These are phyloP conservation scores for Linanthus parryae DNA, from an alignment of 148 eudicot species.

Conservation along the genomic window DNA sequence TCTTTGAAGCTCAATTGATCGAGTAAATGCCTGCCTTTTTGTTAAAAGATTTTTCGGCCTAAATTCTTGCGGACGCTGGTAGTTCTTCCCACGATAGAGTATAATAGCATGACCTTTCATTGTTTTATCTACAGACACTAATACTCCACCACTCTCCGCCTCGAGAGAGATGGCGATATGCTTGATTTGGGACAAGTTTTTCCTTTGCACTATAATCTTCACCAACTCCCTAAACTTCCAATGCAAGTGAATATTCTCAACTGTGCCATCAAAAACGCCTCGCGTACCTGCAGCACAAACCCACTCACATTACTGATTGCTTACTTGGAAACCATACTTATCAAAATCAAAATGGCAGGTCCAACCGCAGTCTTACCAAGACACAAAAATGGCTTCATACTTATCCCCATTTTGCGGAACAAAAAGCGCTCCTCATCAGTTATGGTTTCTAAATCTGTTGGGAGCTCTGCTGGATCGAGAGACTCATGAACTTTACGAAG, in stretches of 20 bases:
- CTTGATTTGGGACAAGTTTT: constrained; percentile 59
- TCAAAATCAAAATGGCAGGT: neutral
- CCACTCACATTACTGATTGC: constrained; percentile 9
- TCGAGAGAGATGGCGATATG: constrained; percentile 75
- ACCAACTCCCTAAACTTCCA: constrained; percentile 91
- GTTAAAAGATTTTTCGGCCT: constrained; percentile 73
- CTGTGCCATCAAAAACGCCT: constrained; percentile 74
- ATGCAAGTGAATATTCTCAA: constrained; percentile 85
- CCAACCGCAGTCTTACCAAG: constrained; percentile 40
- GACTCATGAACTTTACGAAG: constrained; percentile 59
- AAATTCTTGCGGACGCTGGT: constrained; percentile 45
- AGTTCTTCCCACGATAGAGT: constrained; percentile 92
- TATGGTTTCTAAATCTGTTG: constrained; percentile 78
- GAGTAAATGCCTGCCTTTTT: constrained; percentile 87
- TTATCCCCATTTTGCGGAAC: constrained; percentile 79
- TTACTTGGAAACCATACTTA: neutral
- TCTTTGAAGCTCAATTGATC: constrained; percentile 87
- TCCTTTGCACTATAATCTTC: constrained; percentile 62
- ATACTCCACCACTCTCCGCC: constrained; percentile 86
- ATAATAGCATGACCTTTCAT: constrained; percentile 68
- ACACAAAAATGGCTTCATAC: constrained; percentile 88
- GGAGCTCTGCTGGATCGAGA: constrained; percentile 67
- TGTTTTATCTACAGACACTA: constrained; percentile 72
- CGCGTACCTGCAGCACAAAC: constrained; percentile 51
- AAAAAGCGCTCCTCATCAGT: constrained; percentile 89